These are phyloP conservation scores for Mortierella sp. DNA, from an alignment of 371 early-diverging fungal genomes.

Conservation along the genomic window DNA sequence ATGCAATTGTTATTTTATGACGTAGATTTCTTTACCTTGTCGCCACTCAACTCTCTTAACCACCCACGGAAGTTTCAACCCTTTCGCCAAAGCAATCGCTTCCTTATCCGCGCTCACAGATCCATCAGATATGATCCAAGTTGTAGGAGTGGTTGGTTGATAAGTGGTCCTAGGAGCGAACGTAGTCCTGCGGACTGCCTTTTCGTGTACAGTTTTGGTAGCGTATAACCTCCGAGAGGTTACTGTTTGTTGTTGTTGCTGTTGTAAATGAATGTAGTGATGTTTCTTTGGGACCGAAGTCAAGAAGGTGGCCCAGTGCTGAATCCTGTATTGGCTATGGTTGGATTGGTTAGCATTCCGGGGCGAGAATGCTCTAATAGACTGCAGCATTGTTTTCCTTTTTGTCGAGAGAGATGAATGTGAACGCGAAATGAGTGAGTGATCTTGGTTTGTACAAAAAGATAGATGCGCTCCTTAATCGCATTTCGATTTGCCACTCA, in stretches of 20 bases:
- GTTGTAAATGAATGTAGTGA: constrained; percentile 2
- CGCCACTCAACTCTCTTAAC: constrained; percentile 54
- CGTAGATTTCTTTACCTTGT: constrained; percentile 19
- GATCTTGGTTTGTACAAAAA: neutral
- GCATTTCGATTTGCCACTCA: no score
- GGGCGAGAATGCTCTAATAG: neutral
- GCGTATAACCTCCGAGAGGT: neutral
- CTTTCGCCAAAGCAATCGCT: constrained; percentile 39
- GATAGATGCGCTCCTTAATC: neutral
- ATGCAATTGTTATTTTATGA: neutral
- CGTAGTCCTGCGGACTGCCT: neutral
- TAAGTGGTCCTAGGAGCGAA: constrained; percentile 24
- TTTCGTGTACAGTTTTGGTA: constrained; percentile 23
- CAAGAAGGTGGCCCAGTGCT: constrained; percentile 29
- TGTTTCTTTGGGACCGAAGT: constrained; percentile 32
- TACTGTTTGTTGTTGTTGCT: neutral
- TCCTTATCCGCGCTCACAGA: constrained; percentile 52
- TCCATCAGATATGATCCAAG: constrained; percentile 53
- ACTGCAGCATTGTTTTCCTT: neutral
- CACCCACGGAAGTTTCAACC: constrained; percentile 33
- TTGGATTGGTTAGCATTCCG: neutral
- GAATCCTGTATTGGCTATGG: constrained; percentile 17
- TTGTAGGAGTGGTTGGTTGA: constrained; percentile 32
- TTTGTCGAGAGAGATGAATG: neutral
- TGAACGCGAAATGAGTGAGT: constrained; percentile 1